Conservation (phyloP, 768 basidiomycete species). For the Crucibulum laeve region DNA sequence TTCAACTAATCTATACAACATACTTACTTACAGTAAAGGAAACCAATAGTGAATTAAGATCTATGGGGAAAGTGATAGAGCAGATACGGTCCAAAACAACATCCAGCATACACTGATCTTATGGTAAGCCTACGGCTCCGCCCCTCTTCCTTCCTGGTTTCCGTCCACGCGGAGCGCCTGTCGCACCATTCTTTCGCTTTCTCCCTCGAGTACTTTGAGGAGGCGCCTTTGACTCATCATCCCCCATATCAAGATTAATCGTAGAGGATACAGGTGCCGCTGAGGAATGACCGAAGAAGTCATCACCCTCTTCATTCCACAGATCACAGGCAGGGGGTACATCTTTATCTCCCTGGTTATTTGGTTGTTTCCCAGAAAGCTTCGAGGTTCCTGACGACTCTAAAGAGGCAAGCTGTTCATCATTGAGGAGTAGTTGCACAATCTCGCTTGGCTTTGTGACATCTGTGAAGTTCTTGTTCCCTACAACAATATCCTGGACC, state of each 20-base stretch:
- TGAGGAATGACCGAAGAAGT: conserved; percentile 70
- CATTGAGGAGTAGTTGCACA: conserved; percentile 89
- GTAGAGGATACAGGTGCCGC: conserved; percentile 13
- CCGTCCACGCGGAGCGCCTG: conserved; percentile 33
- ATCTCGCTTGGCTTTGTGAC: conserved; percentile 95
- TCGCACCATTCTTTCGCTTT: conserved; percentile 33
- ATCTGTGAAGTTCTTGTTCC: conserved; percentile 92
- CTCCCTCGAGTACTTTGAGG: conserved; percentile 33
- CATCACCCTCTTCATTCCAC: conserved; percentile 86
- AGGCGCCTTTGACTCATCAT: too few species aligned
- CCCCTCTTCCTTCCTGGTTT: conserved; percentile 37
- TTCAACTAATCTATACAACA: too few species aligned
- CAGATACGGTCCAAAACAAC: too few species aligned
- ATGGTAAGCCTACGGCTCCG: conserved; percentile 6
- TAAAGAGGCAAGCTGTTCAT: conserved; percentile 83
- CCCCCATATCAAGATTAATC: conserved; percentile 32
- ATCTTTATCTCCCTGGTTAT: conserved; percentile 21
- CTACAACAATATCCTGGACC: conserved; percentile 99
- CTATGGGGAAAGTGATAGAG: too few species aligned
- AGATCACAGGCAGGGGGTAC: conserved; percentile 53
- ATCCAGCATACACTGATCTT: too few species aligned
- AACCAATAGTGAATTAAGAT: too few species aligned
- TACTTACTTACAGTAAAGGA: too few species aligned
- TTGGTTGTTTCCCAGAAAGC: conserved; percentile 24
- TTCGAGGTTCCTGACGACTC: conserved; percentile 39